Evolutionary conservation across 2,329 filamentous ascomycete genomes (phyloP), one percentile per base, ranked within the genome.

Genomic region (Phyllosticta citribraziliensis): DNA sequence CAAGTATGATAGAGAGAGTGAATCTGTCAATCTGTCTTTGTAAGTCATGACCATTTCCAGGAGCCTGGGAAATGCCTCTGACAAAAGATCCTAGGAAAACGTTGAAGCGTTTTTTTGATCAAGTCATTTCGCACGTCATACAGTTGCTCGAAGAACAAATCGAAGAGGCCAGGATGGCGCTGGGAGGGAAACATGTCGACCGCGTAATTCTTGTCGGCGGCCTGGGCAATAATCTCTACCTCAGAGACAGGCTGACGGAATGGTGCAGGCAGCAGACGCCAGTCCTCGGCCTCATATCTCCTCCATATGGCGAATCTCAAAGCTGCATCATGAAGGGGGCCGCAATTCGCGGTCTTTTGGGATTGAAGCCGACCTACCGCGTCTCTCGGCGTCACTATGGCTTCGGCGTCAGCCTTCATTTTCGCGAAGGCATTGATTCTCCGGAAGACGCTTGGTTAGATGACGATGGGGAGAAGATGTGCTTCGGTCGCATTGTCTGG

Each of bases 121-220:
- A 55, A 10, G 64, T 63, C 6, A 25, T 64, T 11, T 12, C 24
- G 1, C 25, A 62, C 1, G 56, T 65, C 22, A 60, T 52, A 14
- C 35, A n/a, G 22, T 56, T 65, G 4, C 40, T 65, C 0, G 8
- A 20, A 3, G 22, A 56, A 19, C 54, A 63, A 22, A 35, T 55
- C 9, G 50, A 53, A 3, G 5, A 35, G 3, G 56, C 62, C 3
- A 3, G 22, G 1, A 10, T 10, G 10, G 33, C 33, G 14, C 3
- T 35, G 33, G 33, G 5, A 11, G 33, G 33, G 5, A 11, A 10
- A 11, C 10, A 35, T 17, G 56, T 61, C 12, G n/a, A 47, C 17
- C 60, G 55, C 5, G 33, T 64, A 35, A 64, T 64, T 22, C 57
- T 64, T 20, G 63, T 64, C 17, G 63, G 63, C 5, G 63, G 63